Evolutionary conservation across 1,139 yeast species (phyloP).

Genomic region (Meyerozyma smithsonii): DNA sequence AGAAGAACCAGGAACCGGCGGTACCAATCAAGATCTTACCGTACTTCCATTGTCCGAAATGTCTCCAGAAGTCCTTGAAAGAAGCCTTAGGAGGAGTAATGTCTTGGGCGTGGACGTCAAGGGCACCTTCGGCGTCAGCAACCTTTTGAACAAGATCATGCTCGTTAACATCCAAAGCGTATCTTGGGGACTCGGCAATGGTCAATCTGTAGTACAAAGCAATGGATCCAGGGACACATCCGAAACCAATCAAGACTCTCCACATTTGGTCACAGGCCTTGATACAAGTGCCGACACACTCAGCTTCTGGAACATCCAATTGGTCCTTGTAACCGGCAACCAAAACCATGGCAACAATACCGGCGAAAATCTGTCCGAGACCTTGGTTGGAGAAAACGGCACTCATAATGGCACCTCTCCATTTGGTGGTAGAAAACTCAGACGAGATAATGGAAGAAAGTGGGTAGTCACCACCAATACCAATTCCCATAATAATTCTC

Average conservation of each 20-base stretch:
- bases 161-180: slow-evolving; percentile 66
- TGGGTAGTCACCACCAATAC: slow-evolving; percentile 99
- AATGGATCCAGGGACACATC: slow-evolving; percentile 79
- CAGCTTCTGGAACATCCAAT: slow-evolving; percentile 45
- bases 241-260: slow-evolving; percentile 85
- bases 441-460: slow-evolving; percentile 89
- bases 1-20: slow-evolving; percentile 93
- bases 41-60: slow-evolving; percentile 86
- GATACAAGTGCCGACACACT: slow-evolving; percentile 61
- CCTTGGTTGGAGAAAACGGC: slow-evolving; percentile 93
- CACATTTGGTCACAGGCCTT: slow-evolving; percentile 89
- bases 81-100: slow-evolving; percentile 56
- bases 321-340: slow-evolving; percentile 68
- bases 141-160: slow-evolving; percentile 56
- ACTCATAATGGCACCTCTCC: slow-evolving; percentile 97
- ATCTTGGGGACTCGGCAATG: slow-evolving; percentile 92
- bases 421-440: slow-evolving; percentile 83
- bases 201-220: slow-evolving; percentile 88
- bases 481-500: slow-evolving; percentile 87
- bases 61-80: slow-evolving; percentile 54
- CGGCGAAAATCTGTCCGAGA: slow-evolving; percentile 85
- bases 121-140: slow-evolving; percentile 50
- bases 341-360: slow-evolving; percentile 69
- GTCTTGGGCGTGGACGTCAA: slow-evolving; percentile 43
- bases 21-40: slow-evolving; percentile 86